Evolutionary conservation across 768 basidiomycete genomes (phyloP), one percentile per base, ranked within the genome.

Genomic region (Mycena rosella): DNA sequence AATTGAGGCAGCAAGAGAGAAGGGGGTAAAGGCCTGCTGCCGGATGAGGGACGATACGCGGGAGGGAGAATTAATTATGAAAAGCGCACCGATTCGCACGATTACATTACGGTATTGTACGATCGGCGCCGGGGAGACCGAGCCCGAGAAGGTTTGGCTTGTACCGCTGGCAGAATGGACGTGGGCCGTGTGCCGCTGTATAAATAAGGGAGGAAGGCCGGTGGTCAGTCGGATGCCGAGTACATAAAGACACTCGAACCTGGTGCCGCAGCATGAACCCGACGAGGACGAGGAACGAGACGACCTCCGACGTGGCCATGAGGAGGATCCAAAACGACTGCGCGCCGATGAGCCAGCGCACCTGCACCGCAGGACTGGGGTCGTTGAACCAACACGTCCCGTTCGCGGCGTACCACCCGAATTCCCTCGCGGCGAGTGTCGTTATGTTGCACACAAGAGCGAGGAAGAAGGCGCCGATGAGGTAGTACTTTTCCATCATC

Each of bases 401-500:
- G 42, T 22, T 22, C 8, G 2, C 42, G 7, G 42, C 20, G 3
- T 3, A 44, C 4, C 20, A 44, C n/a, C 42, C 42, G n/a, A 6
- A 44, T n/a, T n/a, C 3, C 18, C 42, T 20, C n/a, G 42, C 42
- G n/a, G 20, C 42, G 20, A 44, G 42, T n/a, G 42, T 18, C 20
- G 42, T 11, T 18, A 44, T n/a, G n/a, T 22, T 44, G 42, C 42
- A 44, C 3, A 44, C 20, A 2, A 11, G 7, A 11, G 5, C 2
- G 7, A 44, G 3, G 20, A 44, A 5, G n/a, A 20, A 8, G 42
- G 20, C 6, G 18, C 42, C 42, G 20, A 44, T 44, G 42, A 44
- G 42, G n/a, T n/a, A 44, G 18, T 63, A 54, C n/a, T 63, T 63
- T 54, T 63, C 61, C 38, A 61, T 61, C 48, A 27, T 53, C 7